A percentile compares a stretch with the other conserved stretches of the same genome.
These are phyloP conservation scores for Penicillium mononematosum DNA, from an alignment of 495 filamentous ascomycete species.

Conservation along the genomic window DNA sequence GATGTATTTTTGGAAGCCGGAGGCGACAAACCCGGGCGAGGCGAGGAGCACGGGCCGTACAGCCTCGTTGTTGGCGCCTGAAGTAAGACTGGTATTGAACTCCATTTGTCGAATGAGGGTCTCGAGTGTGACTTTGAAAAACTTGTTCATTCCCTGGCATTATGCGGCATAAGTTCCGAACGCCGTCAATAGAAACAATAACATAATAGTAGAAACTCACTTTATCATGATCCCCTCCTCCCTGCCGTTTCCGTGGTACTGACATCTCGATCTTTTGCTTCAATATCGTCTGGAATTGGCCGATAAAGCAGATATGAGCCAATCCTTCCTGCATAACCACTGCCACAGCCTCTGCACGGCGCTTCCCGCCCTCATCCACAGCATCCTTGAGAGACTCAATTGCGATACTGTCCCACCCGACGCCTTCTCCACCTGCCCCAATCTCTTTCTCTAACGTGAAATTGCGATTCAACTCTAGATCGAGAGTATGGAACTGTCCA, in stretches of 20 bases:
- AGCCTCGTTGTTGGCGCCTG: conserved; percentile 35
- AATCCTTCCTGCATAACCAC: conserved; percentile 93
- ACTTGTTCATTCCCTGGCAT: conserved; percentile 65
- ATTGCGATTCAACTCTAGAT: conserved; percentile 82
- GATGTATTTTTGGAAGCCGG: conserved; percentile 78
- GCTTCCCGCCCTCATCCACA: conserved; percentile 66
- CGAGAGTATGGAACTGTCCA: conserved; percentile 86
- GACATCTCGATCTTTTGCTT: conserved; percentile 82
- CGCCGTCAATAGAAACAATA: neutral
- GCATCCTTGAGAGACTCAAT: conserved; percentile 76
- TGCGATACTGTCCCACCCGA: conserved; percentile 90
- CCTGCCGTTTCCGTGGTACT: conserved; percentile 75
- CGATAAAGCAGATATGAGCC: conserved; percentile 91
- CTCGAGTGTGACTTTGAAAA: conserved; percentile 75
- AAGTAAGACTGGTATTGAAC: conserved; percentile 53
- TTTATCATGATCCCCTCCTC: conserved; percentile 63
- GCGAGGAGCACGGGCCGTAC: conserved; percentile 78
- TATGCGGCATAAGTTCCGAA: neutral
- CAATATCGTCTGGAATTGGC: conserved; percentile 83
- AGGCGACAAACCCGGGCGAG: conserved; percentile 83
- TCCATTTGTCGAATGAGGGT: conserved; percentile 78
- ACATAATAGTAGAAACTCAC: conserved; percentile 27
- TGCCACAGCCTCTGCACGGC: conserved; percentile 72
- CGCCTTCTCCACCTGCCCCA: conserved; percentile 45
- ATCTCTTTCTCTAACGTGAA: conserved; percentile 75